A percentile compares a stretch with the other conserved stretches of the same genome.
Conservation (phyloP, 2,329 filamentous ascomycete species). For the Aspergillus neotritici region DNA sequence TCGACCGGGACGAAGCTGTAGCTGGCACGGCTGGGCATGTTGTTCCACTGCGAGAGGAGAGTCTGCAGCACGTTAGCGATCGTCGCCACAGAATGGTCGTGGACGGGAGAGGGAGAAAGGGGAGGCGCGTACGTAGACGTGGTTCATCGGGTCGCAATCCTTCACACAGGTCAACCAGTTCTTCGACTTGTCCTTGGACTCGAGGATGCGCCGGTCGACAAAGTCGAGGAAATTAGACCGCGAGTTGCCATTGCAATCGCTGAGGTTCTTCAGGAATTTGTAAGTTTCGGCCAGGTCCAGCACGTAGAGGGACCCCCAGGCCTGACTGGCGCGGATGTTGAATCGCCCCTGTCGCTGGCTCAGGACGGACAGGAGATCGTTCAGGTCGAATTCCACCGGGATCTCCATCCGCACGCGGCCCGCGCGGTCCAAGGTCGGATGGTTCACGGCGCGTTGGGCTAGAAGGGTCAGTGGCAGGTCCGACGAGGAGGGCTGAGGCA, state of each 20-base stretch:
- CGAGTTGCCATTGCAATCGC: slow-evolving; percentile 34
- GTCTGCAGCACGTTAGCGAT: slow-evolving; percentile 23
- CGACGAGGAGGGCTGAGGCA: not conserved
- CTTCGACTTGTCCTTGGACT: slow-evolving; percentile 42
- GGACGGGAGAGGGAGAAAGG: not conserved
- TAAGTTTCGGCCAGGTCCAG: slow-evolving; percentile 39
- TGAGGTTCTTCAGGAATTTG: slow-evolving; percentile 35
- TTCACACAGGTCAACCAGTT: slow-evolving; percentile 40
- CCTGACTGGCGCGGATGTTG: slow-evolving; percentile 41
- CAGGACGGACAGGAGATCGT: slow-evolving; percentile 34
- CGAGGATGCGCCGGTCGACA: slow-evolving; percentile 40
- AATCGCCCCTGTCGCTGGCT: slow-evolving; percentile 36
- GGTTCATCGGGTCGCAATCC: slow-evolving; percentile 36
- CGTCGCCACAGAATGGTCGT: not conserved
- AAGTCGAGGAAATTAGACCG: slow-evolving; percentile 40
- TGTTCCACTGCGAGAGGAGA: slow-evolving; percentile 41
- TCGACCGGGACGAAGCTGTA: slow-evolving; percentile 37
- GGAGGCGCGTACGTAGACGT: slow-evolving; percentile 35
- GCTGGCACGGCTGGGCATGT: slow-evolving; percentile 43
- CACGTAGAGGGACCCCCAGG: slow-evolving; percentile 39
- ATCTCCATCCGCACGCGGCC: slow-evolving; percentile 38
- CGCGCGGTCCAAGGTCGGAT: slow-evolving; percentile 32
- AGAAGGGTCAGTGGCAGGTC: not conserved
- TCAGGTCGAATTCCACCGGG: slow-evolving; percentile 36
- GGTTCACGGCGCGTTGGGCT: slow-evolving; percentile 42